A percentile compares a stretch with the other conserved stretches of the same genome.
Conservation (phyloP, 805 yeast species). For the Yamadazyma nakazawae region DNA sequence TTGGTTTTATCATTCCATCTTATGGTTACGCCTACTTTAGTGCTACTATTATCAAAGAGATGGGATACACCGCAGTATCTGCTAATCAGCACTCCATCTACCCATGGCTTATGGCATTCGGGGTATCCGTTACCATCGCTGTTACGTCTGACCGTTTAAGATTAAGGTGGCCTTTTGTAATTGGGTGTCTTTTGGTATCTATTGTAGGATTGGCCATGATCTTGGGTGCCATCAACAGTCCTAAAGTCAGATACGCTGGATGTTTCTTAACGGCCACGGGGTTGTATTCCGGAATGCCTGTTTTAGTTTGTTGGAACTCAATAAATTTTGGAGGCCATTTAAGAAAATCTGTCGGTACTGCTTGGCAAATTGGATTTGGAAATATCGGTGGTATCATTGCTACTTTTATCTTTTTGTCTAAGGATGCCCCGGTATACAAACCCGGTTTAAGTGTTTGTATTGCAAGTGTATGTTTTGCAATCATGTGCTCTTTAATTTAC, state of each 20-base stretch:
- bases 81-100: slow-evolving; percentile 83
- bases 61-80: slow-evolving; percentile 65
- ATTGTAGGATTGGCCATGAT: slow-evolving; percentile 57
- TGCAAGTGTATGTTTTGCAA: slow-evolving; percentile 45
- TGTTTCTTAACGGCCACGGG: slow-evolving; percentile 60
- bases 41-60: slow-evolving; percentile 56
- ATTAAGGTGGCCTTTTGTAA: slow-evolving; percentile 44
- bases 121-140: slow-evolving; percentile 60
- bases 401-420: slow-evolving; percentile 51
- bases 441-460: slow-evolving; percentile 54
- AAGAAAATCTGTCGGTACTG: slow-evolving; percentile 56
- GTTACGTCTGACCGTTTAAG: slow-evolving; percentile 54
- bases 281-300: slow-evolving; percentile 62
- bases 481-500: slow-evolving; percentile 33
- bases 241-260: slow-evolving; percentile 53
- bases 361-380: slow-evolving; percentile 67
- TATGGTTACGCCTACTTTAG: slow-evolving; percentile 76
- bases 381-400: slow-evolving; percentile 71
- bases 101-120: slow-evolving; percentile 81
- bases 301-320: slow-evolving; percentile 65
- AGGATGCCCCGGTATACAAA: slow-evolving; percentile 57
- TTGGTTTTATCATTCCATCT: slow-evolving; percentile 66
- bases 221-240: slow-evolving; percentile 40
- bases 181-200: slow-evolving; percentile 29
- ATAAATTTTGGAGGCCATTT: slow-evolving; percentile 62